phyloP scores from a whole-genome alignment of 495 filamentous ascomycete genomes.

The Cercophora scortea region DNA sequence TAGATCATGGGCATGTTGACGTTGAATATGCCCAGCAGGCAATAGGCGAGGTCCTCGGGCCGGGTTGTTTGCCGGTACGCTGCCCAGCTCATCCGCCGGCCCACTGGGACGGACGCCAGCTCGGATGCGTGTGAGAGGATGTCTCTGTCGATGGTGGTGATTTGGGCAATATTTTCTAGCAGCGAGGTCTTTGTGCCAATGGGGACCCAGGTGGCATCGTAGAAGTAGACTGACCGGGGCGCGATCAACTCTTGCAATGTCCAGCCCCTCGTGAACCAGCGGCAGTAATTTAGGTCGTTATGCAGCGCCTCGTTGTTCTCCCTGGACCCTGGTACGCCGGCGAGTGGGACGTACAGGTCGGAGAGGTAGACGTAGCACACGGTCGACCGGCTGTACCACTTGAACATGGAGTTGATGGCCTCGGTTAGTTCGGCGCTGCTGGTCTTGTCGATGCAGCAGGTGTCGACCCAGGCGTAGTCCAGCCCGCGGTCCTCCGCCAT shows the following conservation, averaged over 20 bases:
- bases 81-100: conserved; percentile 24
- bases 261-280: conserved; percentile 9
- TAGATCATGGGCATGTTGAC: conserved; percentile 27
- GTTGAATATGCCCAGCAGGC: conserved; percentile 25
- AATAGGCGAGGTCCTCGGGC: conserved; percentile 29
- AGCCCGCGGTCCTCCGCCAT: background rate
- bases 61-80: conserved; percentile 18
- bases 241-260: conserved; percentile 6
- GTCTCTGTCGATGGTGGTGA: background rate
- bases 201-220: background rate
- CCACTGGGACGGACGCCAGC: background rate
- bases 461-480: conserved; percentile 7
- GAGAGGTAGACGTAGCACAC: conserved; percentile 11
- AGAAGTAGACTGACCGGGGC: background rate
- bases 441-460: conserved; percentile 12
- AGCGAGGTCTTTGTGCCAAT: background rate
- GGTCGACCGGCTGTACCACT: background rate
- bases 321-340: no score
- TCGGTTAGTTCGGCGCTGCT: conserved; percentile 13
- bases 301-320: background rate
- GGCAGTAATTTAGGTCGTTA: background rate
- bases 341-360: background rate
- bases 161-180: background rate
- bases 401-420: conserved; percentile 6
- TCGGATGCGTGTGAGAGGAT: background rate